Base-by-base conservation (phyloP, 352 stramenopile genomes). In the Globisporangium iwayamae region DNA sequence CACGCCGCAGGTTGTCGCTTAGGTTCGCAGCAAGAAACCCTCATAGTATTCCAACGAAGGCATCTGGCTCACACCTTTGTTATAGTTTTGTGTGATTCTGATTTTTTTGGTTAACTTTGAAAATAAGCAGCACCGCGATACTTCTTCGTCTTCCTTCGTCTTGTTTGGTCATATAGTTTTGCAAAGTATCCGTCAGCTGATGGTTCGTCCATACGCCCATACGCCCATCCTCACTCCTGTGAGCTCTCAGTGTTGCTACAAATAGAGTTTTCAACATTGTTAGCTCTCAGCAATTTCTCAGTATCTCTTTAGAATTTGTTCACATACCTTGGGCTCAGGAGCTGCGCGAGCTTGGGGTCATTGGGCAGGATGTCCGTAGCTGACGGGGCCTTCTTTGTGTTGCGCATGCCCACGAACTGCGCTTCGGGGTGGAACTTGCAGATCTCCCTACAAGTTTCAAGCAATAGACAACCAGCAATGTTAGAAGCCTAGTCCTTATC, bases 341-440 rank as follows among this genome's bases (percentile, higher is more conserved):
- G 52, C 66, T 87, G 78, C 38, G 68, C 68, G 54, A 75, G 67
- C 60, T 78, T 78, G 2, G 61, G 18, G 28, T 78, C 71, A 48
- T 63, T 71, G 16, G 65, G 51, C 6, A 66, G 60, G 3, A 50
- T 20, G 14, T 41, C 66, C 36, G 38, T 11, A 13, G 66, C 25
- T 4, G 56, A 48, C 51, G 28, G 41, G 13, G 38, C 45, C 54
- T 56, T 55, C 34, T 52, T 39, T 9, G 25, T 14, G 41, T 41
- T 20, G 57, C 46, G 28, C 22, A 48, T 59, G 36, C 60, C 48
- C 20, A 62, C 60, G 20, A 67, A 66, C n/a, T 71, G 72, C 60
- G 78, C 70, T 39, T 87, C 77, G 3, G 81, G 83, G 57, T 92
- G 83, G 60, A 92, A 87, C 70, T 87, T 86, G 38, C 75, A 70